phyloP scores from a whole-genome alignment of 768 basidiomycete genomes.

The Tulasnella sp. region DNA sequence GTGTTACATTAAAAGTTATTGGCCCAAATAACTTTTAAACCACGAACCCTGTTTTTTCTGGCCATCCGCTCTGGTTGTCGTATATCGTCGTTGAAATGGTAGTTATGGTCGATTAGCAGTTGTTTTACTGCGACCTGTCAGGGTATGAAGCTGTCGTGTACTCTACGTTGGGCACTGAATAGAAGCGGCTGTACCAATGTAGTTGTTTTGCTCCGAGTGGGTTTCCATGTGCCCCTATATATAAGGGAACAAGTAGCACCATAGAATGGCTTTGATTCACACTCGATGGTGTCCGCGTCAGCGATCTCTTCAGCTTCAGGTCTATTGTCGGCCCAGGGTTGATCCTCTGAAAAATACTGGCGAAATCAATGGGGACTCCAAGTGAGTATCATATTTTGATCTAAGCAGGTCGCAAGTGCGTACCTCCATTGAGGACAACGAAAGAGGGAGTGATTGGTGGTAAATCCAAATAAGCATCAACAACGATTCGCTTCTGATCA shows the following conservation, averaged over 20 bases:
- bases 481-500: too few species aligned
- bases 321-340: neutral
- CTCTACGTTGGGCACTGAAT: neutral
- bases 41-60: neutral
- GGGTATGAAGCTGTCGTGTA: neutral
- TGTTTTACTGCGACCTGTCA: neutral
- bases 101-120: neutral
- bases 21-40: neutral
- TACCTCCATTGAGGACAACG: too few species aligned
- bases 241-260: neutral
- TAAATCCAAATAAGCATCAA: too few species aligned
- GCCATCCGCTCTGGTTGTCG: neutral
- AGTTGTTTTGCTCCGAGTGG: neutral
- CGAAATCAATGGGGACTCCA: too few species aligned
- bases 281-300: neutral
- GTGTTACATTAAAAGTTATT: neutral
- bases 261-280: neutral
- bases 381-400: too few species aligned
- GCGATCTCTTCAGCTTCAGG: conserved; percentile 22
- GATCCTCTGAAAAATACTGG: too few species aligned
- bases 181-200: neutral
- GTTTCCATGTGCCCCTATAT: conserved; percentile 21
- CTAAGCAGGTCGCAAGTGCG: too few species aligned
- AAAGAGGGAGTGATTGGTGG: too few species aligned
- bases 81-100: neutral